Conservation (phyloP, 768 basidiomycete species). For the Porpolomopsis calyptriformis region DNA sequence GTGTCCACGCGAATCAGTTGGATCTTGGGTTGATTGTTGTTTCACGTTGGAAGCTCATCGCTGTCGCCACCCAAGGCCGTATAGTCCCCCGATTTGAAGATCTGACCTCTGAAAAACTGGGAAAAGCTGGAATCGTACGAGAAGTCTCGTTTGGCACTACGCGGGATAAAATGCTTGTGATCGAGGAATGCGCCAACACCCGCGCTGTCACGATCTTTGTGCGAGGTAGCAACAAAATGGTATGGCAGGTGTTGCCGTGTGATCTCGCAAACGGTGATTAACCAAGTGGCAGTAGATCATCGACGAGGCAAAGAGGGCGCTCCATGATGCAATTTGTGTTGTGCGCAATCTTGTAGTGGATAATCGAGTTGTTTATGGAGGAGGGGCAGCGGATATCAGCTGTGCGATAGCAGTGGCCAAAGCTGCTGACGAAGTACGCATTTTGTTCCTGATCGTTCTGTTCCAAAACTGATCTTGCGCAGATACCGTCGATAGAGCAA, state of each 20-base stretch:
- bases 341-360: slow-evolving; percentile 93
- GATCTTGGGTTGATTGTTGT: neutral
- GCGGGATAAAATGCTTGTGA: slow-evolving; percentile 97
- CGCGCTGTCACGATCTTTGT: slow-evolving; percentile 97
- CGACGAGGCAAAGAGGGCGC: slow-evolving; percentile 94
- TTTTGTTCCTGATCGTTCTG: slow-evolving; percentile 8
- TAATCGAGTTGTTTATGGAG: slow-evolving; percentile 95
- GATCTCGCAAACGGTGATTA: neutral
- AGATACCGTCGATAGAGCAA: slow-evolving; percentile 97
- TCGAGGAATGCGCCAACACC: slow-evolving; percentile 96
- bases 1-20: slow-evolving; percentile 3
- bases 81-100: slow-evolving; percentile 99
- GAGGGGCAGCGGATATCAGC: slow-evolving; percentile 96
- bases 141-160: slow-evolving; percentile 97
- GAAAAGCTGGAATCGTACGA: slow-evolving; percentile 85
- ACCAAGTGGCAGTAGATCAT: slow-evolving; percentile 63
- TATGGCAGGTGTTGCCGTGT: slow-evolving; percentile 19
- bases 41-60: slow-evolving; percentile 60
- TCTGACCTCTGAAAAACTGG: slow-evolving; percentile 81
- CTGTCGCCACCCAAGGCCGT: slow-evolving; percentile 95
- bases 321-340: slow-evolving; percentile 96
- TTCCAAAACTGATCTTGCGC: slow-evolving; percentile 4
- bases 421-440: slow-evolving; percentile 87
- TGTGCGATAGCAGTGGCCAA: slow-evolving; percentile 87
- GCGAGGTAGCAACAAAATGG: slow-evolving; percentile 98